Percentiles rank a stretch among this genome's conserved stretches.
Evolutionary conservation across 2,329 filamentous ascomycete genomes (phyloP).

Genomic region (Colletotrichum cordylinicola): DNA sequence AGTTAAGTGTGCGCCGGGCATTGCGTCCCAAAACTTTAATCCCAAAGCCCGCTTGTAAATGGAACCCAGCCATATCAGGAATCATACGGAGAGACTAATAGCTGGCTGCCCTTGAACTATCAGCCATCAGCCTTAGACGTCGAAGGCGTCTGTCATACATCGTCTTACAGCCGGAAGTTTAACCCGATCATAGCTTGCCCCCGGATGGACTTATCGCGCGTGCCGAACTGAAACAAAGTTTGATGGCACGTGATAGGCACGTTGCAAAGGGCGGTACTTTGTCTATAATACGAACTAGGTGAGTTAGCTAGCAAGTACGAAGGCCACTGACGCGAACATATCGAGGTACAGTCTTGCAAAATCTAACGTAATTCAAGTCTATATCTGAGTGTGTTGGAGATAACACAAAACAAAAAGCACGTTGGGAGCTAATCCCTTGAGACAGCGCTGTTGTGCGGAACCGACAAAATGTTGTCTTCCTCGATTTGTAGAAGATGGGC

Average conservation of each 20-base stretch:
- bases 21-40: not conserved
- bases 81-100: not conserved
- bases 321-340: not conserved
- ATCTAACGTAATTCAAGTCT: not conserved
- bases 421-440: not conserved
- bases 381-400: not conserved
- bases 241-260: not conserved
- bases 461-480: not conserved
- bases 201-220: not conserved
- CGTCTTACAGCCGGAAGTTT: not conserved
- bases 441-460: not conserved
- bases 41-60: not conserved
- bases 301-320: not conserved
- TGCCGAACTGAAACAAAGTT: not conserved
- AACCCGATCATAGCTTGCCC: not conserved
- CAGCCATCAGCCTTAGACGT: not conserved
- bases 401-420: not conserved
- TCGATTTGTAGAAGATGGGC: constrained; percentile 15
- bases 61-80: not conserved
- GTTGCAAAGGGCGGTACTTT: not conserved
- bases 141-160: not conserved
- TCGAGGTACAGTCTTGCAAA: not conserved
- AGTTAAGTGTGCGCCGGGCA: not conserved
- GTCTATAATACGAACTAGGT: not conserved
- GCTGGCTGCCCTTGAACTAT: not conserved